Base-by-base conservation (phyloP, 2,329 filamentous ascomycete genomes). In the Coniochaeta pulveracea region DNA sequence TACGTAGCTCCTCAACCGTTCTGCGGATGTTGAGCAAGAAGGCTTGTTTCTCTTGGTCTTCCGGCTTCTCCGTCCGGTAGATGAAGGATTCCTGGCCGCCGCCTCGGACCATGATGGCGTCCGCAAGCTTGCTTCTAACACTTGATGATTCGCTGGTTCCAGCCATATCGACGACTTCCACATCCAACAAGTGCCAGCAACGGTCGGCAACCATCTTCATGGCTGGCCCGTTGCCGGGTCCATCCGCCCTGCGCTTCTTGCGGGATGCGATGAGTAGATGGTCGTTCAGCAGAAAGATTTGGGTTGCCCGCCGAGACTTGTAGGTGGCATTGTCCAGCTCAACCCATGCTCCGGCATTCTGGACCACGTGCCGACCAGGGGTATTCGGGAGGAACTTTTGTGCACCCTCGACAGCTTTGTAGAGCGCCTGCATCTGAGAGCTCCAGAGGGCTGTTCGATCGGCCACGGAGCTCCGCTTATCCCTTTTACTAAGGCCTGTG, bases 241-340 rank as follows among this genome's bases (percentile, higher is more conserved):
- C 76, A 41, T 95, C 88, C 3, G 78, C 66, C 47, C 88, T 85
- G 48, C 89, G 85, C 64, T 95, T 94, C 63, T 95, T 95, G 44
- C 84, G 78, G 16, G 84, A 85, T 4, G 91, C 91, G 32, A 98
- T 72, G 15, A 98, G 71, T 2, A 98, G 64, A 55, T 98, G 88
- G 50, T 98, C 91, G 51, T 96, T 98, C 3, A 98, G 67, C 37
- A 98, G 58, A 38, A 96, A 88, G 39, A 98, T 76, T 50, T 93
- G 85, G 55, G 96, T 88, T 18, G 86, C 79, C 26, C 91, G 70
- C 42, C 83, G 71, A 4, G 89, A 85, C 57, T 94, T 95, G 77
- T 93, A 96, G 0, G 91, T 98, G 9, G 91, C 91, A 42, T 91
- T 93, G 57, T 98, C 93, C 40, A 98, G 66, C 60, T 98, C 89